Conservation (phyloP, 441 rosid genomes). For the Adansonia grandidieri region DNA sequence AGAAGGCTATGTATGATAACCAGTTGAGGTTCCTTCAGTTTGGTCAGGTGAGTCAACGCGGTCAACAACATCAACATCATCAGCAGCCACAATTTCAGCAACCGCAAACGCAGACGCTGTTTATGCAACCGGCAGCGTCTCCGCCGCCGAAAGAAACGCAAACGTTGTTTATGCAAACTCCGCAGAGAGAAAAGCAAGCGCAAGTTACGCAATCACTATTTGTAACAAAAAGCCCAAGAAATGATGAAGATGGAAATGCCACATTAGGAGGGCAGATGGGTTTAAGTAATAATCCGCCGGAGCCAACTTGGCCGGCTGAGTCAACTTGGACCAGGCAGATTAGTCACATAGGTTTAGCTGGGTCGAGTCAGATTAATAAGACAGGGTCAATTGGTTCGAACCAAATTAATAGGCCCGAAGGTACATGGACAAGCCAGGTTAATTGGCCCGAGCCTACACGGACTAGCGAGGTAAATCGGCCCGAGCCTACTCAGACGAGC, state of each 20-base stretch:
- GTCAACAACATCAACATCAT: conserved; percentile 34
- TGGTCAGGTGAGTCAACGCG: conserved; percentile 38
- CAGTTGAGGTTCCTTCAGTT: conserved; percentile 70
- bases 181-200: conserved; percentile 16
- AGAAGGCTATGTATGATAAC: conserved; percentile 68
- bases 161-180: conserved; percentile 21
- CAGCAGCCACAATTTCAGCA: conserved; percentile 30
- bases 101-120: conserved; percentile 23
- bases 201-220: conserved; percentile 25
- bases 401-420: neutral
- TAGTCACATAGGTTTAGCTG: conserved; percentile 20
- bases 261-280: conserved; percentile 28
- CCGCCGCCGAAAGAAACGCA: conserved; percentile 21
- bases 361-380: conserved; percentile 5
- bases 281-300: conserved; percentile 26
- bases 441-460: neutral
- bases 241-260: neutral
- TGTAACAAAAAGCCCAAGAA: conserved; percentile 32
- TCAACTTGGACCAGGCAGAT: conserved; percentile 31
- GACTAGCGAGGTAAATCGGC: neutral
- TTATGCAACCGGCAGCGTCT: conserved; percentile 19
- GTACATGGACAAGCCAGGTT: conserved; percentile 14
- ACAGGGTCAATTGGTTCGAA: too few species aligned
- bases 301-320: conserved; percentile 38
- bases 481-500: neutral